phyloP scores from a whole-genome alignment of 768 basidiomycete species.

The Termitomyces sp. region DNA sequence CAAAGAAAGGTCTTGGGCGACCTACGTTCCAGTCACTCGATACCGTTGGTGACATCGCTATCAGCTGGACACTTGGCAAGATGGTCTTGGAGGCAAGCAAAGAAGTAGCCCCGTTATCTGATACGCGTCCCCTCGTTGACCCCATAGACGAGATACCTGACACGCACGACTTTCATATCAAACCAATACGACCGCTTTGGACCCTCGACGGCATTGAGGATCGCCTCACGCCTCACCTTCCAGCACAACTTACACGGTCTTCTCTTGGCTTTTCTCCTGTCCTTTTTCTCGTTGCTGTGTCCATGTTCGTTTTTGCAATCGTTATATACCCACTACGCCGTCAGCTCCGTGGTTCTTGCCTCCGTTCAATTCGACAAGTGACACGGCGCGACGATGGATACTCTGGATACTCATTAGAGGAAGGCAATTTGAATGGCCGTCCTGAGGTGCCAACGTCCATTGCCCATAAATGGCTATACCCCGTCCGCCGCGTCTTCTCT shows the following conservation, averaged over 20 bases:
- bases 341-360: slow-evolving; percentile 38
- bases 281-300: slow-evolving; percentile 49
- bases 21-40: too few species aligned
- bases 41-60: too few species aligned
- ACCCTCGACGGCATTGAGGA: slow-evolving; percentile 59
- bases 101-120: too few species aligned
- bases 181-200: slow-evolving; percentile 59
- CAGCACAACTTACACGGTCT: slow-evolving; percentile 50
- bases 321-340: slow-evolving; percentile 55
- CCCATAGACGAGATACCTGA: slow-evolving; percentile 64
- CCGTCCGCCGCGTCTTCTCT: slow-evolving; percentile 29
- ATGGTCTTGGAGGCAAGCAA: too few species aligned
- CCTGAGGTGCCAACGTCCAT: slow-evolving; percentile 29
- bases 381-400: slow-evolving; percentile 31
- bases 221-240: slow-evolving; percentile 59
- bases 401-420: slow-evolving; percentile 43
- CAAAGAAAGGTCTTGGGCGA: slow-evolving; percentile 73
- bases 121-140: too few species aligned
- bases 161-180: slow-evolving; percentile 44
- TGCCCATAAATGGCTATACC: slow-evolving; percentile 24
- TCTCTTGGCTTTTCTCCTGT: slow-evolving; percentile 73
- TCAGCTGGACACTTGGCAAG: too few species aligned
- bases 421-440: slow-evolving; percentile 31
- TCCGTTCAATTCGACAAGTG: slow-evolving; percentile 36
- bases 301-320: slow-evolving; percentile 36